phyloP scores from a whole-genome alignment of 495 filamentous ascomycete species.

The Penicillium manginii region DNA sequence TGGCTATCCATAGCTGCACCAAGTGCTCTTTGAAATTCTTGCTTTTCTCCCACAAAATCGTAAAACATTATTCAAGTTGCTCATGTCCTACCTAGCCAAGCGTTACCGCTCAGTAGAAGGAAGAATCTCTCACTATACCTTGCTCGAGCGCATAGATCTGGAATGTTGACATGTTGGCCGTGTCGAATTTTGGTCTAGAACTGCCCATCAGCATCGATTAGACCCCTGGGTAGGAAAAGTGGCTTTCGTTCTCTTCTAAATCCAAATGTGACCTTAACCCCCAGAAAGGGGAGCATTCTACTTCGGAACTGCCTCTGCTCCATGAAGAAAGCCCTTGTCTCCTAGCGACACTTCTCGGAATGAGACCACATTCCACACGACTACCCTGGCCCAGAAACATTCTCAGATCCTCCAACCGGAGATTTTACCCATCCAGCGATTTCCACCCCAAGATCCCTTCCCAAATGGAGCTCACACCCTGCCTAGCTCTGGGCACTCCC shows the following conservation, averaged over 20 bases:
- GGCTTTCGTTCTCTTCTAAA: neutral
- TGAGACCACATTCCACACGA: slow-evolving; percentile 25
- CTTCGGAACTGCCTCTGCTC: neutral
- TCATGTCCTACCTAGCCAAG: no score
- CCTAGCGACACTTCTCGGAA: slow-evolving; percentile 17
- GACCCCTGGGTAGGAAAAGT: neutral
- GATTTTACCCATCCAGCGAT: slow-evolving; percentile 6
- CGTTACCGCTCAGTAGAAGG: no score
- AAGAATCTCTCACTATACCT: no score
- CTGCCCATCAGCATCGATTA: neutral
- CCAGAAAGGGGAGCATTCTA: slow-evolving; percentile 1
- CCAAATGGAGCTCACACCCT: neutral
- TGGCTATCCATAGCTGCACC: slow-evolving; percentile 12
- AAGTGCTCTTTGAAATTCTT: slow-evolving; percentile 8
- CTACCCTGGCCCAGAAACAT: slow-evolving; percentile 16
- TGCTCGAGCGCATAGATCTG: neutral
- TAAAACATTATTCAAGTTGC: no score
- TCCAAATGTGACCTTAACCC: slow-evolving; percentile 3
- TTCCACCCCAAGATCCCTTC: slow-evolving; percentile 6
- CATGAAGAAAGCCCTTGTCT: neutral
- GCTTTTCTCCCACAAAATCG: neutral
- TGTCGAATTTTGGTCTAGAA: neutral
- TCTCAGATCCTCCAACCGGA: slow-evolving; percentile 12
- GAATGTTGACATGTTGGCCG: neutral
- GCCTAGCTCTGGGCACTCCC: neutral